Percentiles rank a stretch among this genome's conserved stretches.
Conservation (phyloP, 352 stramenopile genomes). For the Globisporangium camurandrum region DNA sequence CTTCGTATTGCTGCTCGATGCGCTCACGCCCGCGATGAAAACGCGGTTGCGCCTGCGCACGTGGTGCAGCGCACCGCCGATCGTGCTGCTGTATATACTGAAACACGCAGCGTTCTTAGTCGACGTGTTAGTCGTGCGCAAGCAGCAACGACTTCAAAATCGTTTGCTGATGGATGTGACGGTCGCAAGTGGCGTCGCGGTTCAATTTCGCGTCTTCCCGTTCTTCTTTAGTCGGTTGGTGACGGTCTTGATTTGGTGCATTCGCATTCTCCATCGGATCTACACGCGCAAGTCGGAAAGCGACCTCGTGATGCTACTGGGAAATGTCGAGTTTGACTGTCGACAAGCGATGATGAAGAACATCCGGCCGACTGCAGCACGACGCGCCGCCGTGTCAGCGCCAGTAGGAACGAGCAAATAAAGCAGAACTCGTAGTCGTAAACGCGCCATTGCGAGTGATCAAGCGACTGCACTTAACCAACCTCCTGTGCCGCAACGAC, state of each 20-base stretch:
- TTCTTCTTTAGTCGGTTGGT: constrained; percentile 5
- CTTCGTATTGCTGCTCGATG: constrained; percentile 4
- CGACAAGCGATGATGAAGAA: background rate
- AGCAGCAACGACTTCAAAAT: background rate
- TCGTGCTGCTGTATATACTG: background rate
- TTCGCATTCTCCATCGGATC: constrained; percentile 3
- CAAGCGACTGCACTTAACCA: too few relatives aligned
- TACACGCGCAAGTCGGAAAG: background rate
- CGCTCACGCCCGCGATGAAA: constrained; percentile 1
- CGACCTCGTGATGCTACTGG: constrained; percentile 6
- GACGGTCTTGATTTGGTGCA: constrained; percentile 4
- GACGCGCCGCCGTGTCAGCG: too few relatives aligned
- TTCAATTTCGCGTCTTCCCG: constrained; percentile 2
- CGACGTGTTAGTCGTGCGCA: background rate
- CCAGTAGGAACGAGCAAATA: too few relatives aligned
- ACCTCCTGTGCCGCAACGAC: too few relatives aligned
- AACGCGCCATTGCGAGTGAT: too few relatives aligned
- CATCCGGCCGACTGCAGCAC: too few relatives aligned
- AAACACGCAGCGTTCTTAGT: background rate
- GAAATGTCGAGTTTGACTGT: constrained; percentile 8
- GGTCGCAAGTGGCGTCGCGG: background rate
- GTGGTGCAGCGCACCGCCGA: background rate
- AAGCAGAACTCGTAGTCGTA: too few relatives aligned
- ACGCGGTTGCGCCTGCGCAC: background rate
- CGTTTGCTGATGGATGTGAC: background rate